Evolutionary conservation across 306 rosid species (phyloP), one percentile per base, ranked within the genome.

Genomic region (Casuarina cunninghamiana): DNA sequence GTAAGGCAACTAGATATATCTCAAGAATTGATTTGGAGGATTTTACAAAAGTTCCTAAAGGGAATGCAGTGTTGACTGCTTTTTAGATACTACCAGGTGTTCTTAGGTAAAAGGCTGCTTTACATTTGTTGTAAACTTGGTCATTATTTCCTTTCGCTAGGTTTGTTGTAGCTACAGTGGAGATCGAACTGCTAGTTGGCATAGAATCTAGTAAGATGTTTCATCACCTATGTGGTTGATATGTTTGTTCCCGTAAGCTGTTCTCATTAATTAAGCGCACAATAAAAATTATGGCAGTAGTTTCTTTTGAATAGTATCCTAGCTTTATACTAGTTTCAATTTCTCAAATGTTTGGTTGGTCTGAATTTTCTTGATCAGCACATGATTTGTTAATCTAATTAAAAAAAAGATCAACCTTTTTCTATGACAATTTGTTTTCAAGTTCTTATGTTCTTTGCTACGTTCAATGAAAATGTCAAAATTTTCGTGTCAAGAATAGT

Each of bases 381-480:
- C 2, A 9, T 21, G 37, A 57, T n/a, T n/a, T n/a, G n/a, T 57
- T 57, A 7, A 15, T 57, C 65, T 44, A 48, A 49, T 37, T 46
- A 10, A 65, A 11, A n/a, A n/a, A n/a, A n/a, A n/a, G n/a, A n/a
- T n/a, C n/a, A n/a, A n/a, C n/a, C n/a, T n/a, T n/a, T n/a, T n/a
- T n/a, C n/a, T n/a, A n/a, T n/a, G n/a, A n/a, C n/a, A 78, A 54
- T 57, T 49, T 74, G 54, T 75, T 81, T 76, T 62, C 93, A 93
- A 96, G 94, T 91, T 80, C 92, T 90, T 78, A 77, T 93, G 81
- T 94, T 92, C 86, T 94, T 97, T 77, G 98, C 97, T 58, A 94
- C 98, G 38, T 94, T 94, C 51, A 92, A 89, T 76, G 97, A 94
- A 21, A 83, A 37, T 1, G 98, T 94, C 68, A 94, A 83, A 86